Evolutionary conservation across 2,329 filamentous ascomycete genomes (phyloP), one percentile per base, ranked within the genome.

Genomic region (Fusarium proliferatum): DNA sequence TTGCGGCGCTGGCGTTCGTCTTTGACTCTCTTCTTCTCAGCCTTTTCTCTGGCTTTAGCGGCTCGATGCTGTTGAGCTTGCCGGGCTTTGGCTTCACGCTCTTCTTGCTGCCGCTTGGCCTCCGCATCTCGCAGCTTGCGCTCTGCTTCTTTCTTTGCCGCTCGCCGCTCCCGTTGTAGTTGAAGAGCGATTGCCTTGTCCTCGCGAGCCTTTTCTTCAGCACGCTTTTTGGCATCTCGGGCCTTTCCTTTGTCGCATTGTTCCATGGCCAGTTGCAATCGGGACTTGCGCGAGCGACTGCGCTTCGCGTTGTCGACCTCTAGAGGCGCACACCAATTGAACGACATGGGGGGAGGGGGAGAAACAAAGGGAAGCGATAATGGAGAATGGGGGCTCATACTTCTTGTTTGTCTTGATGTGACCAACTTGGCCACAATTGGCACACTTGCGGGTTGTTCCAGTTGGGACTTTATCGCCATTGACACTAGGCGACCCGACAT

Each of bases 361-460:
- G 78, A 78, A 64, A 65, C 55, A 43, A 60, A 64, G 48, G 70
- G 45, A 61, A 65, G 9, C 17, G 55, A 61, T 41, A 55, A 51
- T 67, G 55, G 30, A 57, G 60, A 64, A 46, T 70, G 74, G 69
- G 68, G 64, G 57, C 63, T 83, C 87, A 84, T 89, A 96, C 94
- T 98, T 98, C 86, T 98, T 97, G 87, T 98, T 98, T 53, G 96
- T 98, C 84, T 98, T 98, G 87, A 99, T 99, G 80, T 99, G 96
- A 38, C 96, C 96, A 61, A 97, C 93, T 82, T 96, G 93, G 57
- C 96, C 96, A 84, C 96, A 99, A 83, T 98, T 98, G 75, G 96
- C 96, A 84, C 96, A 99, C 85, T 98, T 98, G 78, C 97, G 89
- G 39, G 92, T 92, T 64, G 94, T 97, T 69, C 92, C 91, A 53